These are phyloP conservation scores for Syzygium grande DNA, from an alignment of 345 rosid species.

Conservation along the genomic window DNA sequence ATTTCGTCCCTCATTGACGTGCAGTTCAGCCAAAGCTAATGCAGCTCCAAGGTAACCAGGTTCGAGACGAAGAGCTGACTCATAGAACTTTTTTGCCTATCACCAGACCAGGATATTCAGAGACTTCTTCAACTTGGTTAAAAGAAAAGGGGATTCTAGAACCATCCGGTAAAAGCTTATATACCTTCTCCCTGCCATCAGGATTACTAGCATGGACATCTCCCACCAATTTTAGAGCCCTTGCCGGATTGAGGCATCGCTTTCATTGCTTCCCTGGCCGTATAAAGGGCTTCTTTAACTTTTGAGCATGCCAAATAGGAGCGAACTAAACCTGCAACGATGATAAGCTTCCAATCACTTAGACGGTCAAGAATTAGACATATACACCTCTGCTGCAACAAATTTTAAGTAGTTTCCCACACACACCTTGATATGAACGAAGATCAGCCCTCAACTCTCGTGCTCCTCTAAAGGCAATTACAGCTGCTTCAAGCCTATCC, in stretches of 20 bases:
- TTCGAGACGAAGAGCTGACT: conserved; percentile 90
- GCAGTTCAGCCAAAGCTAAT: conserved; percentile 92
- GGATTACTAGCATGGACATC: conserved; percentile 91
- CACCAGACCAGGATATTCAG: conserved; percentile 1
- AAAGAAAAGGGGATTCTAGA: not conserved
- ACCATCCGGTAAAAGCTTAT: not conserved
- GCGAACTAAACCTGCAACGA: conserved; percentile 78
- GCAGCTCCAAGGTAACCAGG: conserved; percentile 97
- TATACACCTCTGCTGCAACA: not conserved
- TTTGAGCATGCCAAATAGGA: conserved; percentile 86
- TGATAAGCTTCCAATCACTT: not conserved
- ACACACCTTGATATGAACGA: conserved; percentile 92
- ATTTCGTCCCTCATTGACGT: conserved; percentile 80
- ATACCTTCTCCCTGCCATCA: conserved; percentile 96
- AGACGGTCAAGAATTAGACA: not conserved
- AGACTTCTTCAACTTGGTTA: conserved; percentile 2
- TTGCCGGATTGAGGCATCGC: conserved; percentile 99
- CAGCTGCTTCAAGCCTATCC: conserved; percentile 88
- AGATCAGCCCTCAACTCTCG: conserved; percentile 97
- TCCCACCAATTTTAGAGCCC: conserved; percentile 90
- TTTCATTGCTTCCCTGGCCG: conserved; percentile 98
- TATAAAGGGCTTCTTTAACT: conserved; percentile 86
- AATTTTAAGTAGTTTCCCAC: not conserved
- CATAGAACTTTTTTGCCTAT: conserved; percentile 95
- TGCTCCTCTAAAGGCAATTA: conserved; percentile 81